A percentile compares a stretch with the other conserved stretches of the same genome.
Conservation (phyloP, 495 filamentous ascomycete genomes). For the Cetradonia linearis region DNA sequence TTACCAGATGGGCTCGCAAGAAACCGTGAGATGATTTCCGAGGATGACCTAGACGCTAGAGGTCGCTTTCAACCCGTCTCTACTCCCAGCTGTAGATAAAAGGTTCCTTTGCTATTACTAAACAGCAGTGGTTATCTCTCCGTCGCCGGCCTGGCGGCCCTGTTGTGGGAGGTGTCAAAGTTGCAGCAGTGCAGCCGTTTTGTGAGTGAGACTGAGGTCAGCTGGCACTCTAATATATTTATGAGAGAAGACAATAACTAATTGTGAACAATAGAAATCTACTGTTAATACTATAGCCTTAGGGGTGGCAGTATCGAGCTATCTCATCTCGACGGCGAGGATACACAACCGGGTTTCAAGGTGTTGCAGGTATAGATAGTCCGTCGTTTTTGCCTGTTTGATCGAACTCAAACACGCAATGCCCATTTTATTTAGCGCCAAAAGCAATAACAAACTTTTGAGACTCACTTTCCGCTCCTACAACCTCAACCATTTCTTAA, state of each 20-base stretch:
- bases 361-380: neutral
- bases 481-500: too few relatives aligned
- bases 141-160: conserved; percentile 9
- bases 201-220: neutral
- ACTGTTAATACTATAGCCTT: neutral
- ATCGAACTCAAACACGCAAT: neutral
- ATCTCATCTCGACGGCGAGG: neutral
- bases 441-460: neutral
- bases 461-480: neutral
- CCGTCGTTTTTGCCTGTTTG: neutral
- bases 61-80: conserved; percentile 8
- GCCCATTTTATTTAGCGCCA: neutral
- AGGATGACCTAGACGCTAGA: neutral
- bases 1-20: conserved; percentile 11
- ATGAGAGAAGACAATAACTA: neutral
- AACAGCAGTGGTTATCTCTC: conserved; percentile 16
- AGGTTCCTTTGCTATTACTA: conserved; percentile 13
- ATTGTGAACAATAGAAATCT: neutral
- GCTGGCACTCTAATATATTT: neutral
- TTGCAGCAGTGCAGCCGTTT: neutral
- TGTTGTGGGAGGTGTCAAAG: neutral
- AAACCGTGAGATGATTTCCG: conserved; percentile 10
- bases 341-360: neutral
- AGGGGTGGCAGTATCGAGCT: neutral
- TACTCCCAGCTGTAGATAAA: conserved; percentile 18